These are phyloP conservation scores for Piromyces finnis DNA, from an alignment of 192 early-diverging fungal genomes.

Conservation along the genomic window DNA sequence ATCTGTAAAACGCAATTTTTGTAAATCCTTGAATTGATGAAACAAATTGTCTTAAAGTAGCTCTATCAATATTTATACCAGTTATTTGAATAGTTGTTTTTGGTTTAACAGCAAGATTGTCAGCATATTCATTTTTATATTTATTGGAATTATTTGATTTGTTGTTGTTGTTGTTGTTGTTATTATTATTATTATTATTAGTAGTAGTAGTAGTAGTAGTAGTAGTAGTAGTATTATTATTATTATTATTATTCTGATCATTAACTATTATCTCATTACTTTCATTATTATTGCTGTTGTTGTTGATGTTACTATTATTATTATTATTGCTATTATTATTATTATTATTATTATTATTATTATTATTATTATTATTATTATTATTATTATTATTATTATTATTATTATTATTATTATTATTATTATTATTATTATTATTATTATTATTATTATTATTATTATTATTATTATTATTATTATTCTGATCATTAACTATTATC, in stretches of 20 bases:
- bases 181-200: background rate
- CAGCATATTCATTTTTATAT: background rate
- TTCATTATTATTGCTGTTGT: background rate
- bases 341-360: background rate
- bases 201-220: background rate
- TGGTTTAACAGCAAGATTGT: background rate
- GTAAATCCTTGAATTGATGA: background rate
- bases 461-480: background rate
- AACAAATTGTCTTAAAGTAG: background rate
- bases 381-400: background rate
- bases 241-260: background rate
- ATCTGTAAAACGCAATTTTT: constrained; percentile 2
- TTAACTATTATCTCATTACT: background rate
- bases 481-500: too few species aligned
- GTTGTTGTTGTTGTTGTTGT: background rate
- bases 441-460: background rate
- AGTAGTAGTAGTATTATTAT: background rate
- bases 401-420: background rate
- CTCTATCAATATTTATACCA: background rate
- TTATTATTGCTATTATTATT: background rate
- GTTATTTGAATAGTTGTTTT: background rate
- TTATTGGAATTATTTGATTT: background rate
- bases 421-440: background rate
- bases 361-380: background rate
- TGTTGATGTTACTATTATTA: background rate